Conservation (phyloP, 768 basidiomycete genomes). For the Suillus ampliporus region DNA sequence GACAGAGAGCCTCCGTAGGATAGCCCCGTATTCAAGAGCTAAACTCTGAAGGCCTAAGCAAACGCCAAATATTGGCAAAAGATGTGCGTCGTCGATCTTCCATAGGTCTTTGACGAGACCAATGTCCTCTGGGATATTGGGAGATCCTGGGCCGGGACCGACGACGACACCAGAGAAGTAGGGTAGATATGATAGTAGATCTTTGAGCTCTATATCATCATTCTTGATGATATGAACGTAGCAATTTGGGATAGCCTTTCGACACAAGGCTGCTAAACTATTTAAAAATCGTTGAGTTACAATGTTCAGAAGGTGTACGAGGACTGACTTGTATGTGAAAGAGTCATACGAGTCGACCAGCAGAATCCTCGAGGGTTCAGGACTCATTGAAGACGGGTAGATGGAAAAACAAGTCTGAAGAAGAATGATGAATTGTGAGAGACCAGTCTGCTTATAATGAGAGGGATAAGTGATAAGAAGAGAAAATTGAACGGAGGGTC, state of each 20-base stretch:
- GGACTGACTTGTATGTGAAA: conserved; percentile 84
- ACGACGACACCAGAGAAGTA: conserved; percentile 74
- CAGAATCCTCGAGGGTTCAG: conserved; percentile 55
- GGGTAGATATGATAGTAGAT: conserved; percentile 57
- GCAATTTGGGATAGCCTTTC: conserved; percentile 63
- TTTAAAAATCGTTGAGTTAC: conserved; percentile 4
- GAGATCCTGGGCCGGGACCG: conserved; percentile 85
- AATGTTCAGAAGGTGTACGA: neutral
- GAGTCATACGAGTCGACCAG: conserved; percentile 88
- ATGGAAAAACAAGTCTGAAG: conserved; percentile 4
- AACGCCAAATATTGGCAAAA: conserved; percentile 82
- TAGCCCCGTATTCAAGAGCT: conserved; percentile 65
- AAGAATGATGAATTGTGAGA: neutral
- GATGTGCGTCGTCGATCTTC: conserved; percentile 55
- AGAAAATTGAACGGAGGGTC: neutral
- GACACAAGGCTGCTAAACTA: conserved; percentile 77
- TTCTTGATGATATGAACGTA: conserved; percentile 76
- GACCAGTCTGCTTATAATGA: neutral
- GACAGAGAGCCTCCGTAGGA: conserved; percentile 58
- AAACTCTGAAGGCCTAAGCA: conserved; percentile 85
- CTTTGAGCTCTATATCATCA: conserved; percentile 56
- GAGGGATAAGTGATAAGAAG: neutral
- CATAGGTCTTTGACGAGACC: conserved; percentile 76
- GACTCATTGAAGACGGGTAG: conserved; percentile 28
- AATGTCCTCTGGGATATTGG: conserved; percentile 62